These are phyloP conservation scores for Ustilago nuda DNA, from an alignment of 1,284 basidiomycete species.

Conservation along the genomic window DNA sequence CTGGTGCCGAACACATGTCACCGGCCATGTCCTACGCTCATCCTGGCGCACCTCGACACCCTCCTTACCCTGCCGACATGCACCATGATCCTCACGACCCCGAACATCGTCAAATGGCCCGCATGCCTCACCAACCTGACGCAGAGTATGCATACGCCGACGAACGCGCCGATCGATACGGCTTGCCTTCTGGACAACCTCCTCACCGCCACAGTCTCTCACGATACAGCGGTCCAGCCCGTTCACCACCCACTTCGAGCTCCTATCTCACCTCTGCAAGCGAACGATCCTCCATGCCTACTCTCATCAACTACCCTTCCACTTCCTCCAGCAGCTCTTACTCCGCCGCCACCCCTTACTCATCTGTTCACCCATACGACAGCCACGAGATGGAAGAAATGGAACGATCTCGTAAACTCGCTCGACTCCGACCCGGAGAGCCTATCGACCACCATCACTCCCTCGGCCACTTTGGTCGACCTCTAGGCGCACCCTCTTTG, in stretches of 20 bases:
- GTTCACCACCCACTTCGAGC: conserved; percentile 26
- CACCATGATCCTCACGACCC: conserved; percentile 26
- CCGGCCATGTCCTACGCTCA: conserved; percentile 24
- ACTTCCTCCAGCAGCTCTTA: conserved; percentile 26
- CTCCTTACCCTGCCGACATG: conserved; percentile 25
- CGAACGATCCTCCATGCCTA: conserved; percentile 38
- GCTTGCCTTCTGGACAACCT: conserved; percentile 10
- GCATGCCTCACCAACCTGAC: conserved; percentile 23
- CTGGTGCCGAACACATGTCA: conserved; percentile 20
- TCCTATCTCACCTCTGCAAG: conserved; percentile 34
- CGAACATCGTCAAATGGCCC: conserved; percentile 19
- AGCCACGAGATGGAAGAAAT: conserved; percentile 33
- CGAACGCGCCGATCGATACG: conserved; percentile 24
- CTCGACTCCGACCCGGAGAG: conserved; percentile 13
- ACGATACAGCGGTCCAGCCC: conserved; percentile 13
- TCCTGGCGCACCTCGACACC: conserved; percentile 20
- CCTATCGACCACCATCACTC: conserved; percentile 2
- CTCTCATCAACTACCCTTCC: conserved; percentile 24
- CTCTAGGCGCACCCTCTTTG: background rate
- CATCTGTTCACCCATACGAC: conserved; percentile 26
- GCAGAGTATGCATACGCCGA: conserved; percentile 28
- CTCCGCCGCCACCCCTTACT: conserved; percentile 13
- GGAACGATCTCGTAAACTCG: conserved; percentile 35
- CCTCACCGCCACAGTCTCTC: conserved; percentile 33
- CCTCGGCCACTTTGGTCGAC: conserved; percentile 3